Percentiles rank a stretch among this genome's conserved stretches.
These are phyloP conservation scores for Xylariaceae sp. DNA, from an alignment of 2,329 filamentous ascomycete species.

Conservation along the genomic window DNA sequence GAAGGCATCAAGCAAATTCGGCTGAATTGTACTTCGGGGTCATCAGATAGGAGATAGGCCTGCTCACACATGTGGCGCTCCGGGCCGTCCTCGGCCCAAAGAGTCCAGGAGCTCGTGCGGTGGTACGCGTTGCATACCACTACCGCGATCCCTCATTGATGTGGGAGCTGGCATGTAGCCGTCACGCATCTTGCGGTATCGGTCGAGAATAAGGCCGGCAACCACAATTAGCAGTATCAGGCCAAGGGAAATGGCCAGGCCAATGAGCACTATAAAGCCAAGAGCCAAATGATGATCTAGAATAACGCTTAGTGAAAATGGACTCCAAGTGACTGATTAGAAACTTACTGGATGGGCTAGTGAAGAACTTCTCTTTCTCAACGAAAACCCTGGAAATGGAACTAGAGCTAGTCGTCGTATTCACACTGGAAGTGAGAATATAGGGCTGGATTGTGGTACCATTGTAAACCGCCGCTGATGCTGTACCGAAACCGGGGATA, in stretches of 20 bases:
- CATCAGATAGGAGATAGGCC: conserved; percentile 2
- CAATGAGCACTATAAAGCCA: conserved; percentile 76
- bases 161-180: conserved; percentile 77
- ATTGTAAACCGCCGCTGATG: conserved; percentile 83
- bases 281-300: conserved; percentile 59
- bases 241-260: conserved; percentile 70
- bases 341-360: conserved; percentile 53
- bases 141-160: conserved; percentile 57
- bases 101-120: conserved; percentile 57
- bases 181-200: conserved; percentile 70
- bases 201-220: conserved; percentile 69
- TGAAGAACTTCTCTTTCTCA: conserved; percentile 74
- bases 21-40: conserved; percentile 4
- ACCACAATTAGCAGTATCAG: conserved; percentile 75
- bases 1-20: conserved; percentile 18
- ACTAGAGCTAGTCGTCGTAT: conserved; percentile 56
- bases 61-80: conserved; percentile 49
- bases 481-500: conserved; percentile 71
- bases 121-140: conserved; percentile 56
- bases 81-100: conserved; percentile 45
- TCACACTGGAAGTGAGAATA: conserved; percentile 66
- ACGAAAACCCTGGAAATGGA: conserved; percentile 81
- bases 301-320: conserved; percentile 18
- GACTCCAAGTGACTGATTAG: neutral
- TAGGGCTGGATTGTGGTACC: conserved; percentile 76